Evolutionary conservation across 352 stramenopile species (phyloP).

Genomic region (Phytophthora citricola): DNA sequence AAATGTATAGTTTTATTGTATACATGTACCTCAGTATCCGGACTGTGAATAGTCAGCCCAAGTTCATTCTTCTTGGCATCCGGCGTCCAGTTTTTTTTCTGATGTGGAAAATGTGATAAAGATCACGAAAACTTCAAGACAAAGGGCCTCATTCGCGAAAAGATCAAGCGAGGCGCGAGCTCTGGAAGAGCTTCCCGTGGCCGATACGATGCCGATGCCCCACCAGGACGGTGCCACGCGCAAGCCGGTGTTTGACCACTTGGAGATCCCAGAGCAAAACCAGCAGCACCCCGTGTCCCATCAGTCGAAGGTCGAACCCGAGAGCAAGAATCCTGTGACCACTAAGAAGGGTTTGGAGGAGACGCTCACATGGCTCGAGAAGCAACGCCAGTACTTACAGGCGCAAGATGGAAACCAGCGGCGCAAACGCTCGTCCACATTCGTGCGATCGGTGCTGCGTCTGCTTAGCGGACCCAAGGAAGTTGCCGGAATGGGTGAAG

Average conservation of each 20-base stretch:
- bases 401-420: constrained; percentile 42
- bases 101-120: constrained; percentile 32
- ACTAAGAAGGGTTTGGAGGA: constrained; percentile 55
- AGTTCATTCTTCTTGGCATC: neutral
- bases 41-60: neutral
- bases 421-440: constrained; percentile 58
- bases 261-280: constrained; percentile 15
- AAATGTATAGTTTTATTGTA: neutral
- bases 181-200: constrained; percentile 5
- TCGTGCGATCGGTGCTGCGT: constrained; percentile 64
- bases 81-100: constrained; percentile 1
- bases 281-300: neutral
- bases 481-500: constrained; percentile 21
- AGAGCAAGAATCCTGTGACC: constrained; percentile 1
- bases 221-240: constrained; percentile 36
- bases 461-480: constrained; percentile 48
- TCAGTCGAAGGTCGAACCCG: constrained; percentile 3
- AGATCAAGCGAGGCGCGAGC: constrained; percentile 15
- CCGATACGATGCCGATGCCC: constrained; percentile 27
- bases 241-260: constrained; percentile 40
- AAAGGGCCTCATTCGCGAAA: constrained; percentile 30
- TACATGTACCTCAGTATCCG: neutral
- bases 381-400: constrained; percentile 51
- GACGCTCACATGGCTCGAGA: constrained; percentile 78
- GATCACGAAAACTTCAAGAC: constrained; percentile 35